These are phyloP conservation scores for Apiospora aurea DNA, from an alignment of 2,329 filamentous ascomycete species.

Conservation along the genomic window DNA sequence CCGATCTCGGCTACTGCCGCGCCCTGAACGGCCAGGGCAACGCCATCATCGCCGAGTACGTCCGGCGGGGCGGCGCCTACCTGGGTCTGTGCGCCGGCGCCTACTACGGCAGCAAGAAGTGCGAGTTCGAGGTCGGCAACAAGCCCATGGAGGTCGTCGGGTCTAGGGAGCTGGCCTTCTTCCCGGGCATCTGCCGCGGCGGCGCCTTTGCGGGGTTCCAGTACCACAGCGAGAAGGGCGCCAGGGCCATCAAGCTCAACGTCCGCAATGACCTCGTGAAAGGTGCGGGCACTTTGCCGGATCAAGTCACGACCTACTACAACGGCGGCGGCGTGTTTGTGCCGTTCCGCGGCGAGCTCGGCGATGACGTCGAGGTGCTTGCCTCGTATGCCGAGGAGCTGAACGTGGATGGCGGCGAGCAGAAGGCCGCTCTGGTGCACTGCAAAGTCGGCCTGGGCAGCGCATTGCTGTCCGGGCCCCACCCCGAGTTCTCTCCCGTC, in stretches of 20 bases:
- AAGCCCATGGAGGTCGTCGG: constrained; percentile 84
- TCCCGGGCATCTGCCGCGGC: constrained; percentile 84
- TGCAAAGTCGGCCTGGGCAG: constrained; percentile 83
- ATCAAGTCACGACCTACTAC: constrained; percentile 80
- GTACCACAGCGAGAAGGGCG: constrained; percentile 87
- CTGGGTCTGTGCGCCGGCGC: constrained; percentile 94
- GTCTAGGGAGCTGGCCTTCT: constrained; percentile 85
- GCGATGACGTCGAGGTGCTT: constrained; percentile 76
- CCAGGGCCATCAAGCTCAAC: constrained; percentile 72
- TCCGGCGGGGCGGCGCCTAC: constrained; percentile 84
- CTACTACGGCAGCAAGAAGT: constrained; percentile 83
- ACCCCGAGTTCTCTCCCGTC: constrained; percentile 90
- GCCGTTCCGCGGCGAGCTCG: constrained; percentile 67
- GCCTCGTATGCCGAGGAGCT: constrained; percentile 80
- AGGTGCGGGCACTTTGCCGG: constrained; percentile 57
- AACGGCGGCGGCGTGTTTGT: constrained; percentile 96
- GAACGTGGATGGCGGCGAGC: constrained; percentile 76
- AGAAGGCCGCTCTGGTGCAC: constrained; percentile 81
- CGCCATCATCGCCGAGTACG: constrained; percentile 81
- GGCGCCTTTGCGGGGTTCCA: constrained; percentile 88
- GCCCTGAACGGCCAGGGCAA: constrained; percentile 90
- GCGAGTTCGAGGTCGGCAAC: constrained; percentile 92
- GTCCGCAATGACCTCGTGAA: constrained; percentile 68
- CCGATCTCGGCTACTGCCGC: constrained; percentile 91
- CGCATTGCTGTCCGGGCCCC: constrained; percentile 82